Base-by-base conservation (phyloP, 2,329 filamentous ascomycete species). In the Aspergillus sp. region DNA sequence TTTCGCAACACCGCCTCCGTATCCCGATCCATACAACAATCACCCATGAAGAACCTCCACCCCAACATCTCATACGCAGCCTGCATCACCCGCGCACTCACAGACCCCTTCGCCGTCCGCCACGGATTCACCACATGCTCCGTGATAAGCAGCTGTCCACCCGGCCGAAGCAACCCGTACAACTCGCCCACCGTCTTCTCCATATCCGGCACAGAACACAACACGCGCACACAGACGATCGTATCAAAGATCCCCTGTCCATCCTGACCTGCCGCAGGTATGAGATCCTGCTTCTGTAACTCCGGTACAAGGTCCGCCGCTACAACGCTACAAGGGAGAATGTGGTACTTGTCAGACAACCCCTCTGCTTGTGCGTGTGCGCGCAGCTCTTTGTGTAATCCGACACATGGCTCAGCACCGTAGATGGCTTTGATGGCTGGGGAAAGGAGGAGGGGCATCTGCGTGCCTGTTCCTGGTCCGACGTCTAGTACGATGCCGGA, bases 71-170 rank as follows among this genome's bases (percentile, higher is more conserved):
- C 64, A 57, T 70, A 78, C 9, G 74, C 47, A 8, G 63, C 49
- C 60, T 81, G 78, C 53, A 72, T 53, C 11, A 67, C 8, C 13
- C 72, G 58, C n/a, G 68, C 74, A 9, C 71, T 6, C 8, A 73
- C 9, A 31, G 67, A 72, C 5, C 74, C 76, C 51, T 66, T 69
- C 35, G 63, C 62, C n/a, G 60, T 67, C 40, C 60, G 56, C 71
- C 73, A 78, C 1, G 72, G 70, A 52, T 77, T 79, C 26, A 64
- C 69, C 9, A 79, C 72, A 62, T 82, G 78, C 58, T 81, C 78
- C 40, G 70, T 74, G 27, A 81, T 63, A 12, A 81, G 60, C 62
- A 81, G 58, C 43, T 75, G 62, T 0, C 78, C 78, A 2, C 78
- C 77, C 0, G 77, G 77, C 46, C 73, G 75, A 33, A 81, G 56